Evolutionary conservation across 352 stramenopile species (phyloP), one percentile per base, ranked within the genome.

Genomic region (Thalassiosira oceanica): DNA sequence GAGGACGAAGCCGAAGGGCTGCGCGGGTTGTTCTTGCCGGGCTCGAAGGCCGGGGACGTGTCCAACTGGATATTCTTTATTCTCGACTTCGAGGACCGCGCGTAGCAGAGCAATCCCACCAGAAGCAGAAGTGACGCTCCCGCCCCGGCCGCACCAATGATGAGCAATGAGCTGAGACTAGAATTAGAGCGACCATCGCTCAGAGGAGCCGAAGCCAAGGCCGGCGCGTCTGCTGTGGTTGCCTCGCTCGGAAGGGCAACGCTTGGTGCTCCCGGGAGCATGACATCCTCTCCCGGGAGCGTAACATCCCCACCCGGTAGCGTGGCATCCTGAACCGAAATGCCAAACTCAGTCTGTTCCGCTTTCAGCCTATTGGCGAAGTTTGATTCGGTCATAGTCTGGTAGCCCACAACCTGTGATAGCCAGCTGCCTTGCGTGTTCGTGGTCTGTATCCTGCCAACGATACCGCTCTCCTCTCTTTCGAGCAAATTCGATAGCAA

Each of bases 121-220:
- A 78, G 49, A 13, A 78, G 23, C 21, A 78, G 10, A 8, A 78
- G 36, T 6, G 68, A 72, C 16, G 68, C 2, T 2, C 15, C 60
- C 2, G 60, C 60, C 10, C 68, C 68, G 16, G 44, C 42, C 6
- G 55, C 54, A 2, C 68, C 68, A 23, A 78, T 39, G 27, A 78
- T 37, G 24, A 78, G 49, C 28, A 68, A 58, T 3, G 52, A 35
- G 27, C 60, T 76, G 13, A 41, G 28, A 23, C 18, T 65, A 3
- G 16, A 23, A 11, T 13, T 54, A 13, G 18, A 49, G 16, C 15
- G 15, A 16, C 4, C 23, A 15, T 18, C 45, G 13, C 24, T 54
- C 8, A 24, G 20, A 5, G 23, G 10, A 36, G n/a, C 2, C 8
- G 23, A 18, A 0, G 45, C 1, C 3, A 20, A 5, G 23, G 31